These are phyloP conservation scores for Phytophthora chlamydospora DNA, from an alignment of 352 stramenopile species.

Conservation along the genomic window DNA sequence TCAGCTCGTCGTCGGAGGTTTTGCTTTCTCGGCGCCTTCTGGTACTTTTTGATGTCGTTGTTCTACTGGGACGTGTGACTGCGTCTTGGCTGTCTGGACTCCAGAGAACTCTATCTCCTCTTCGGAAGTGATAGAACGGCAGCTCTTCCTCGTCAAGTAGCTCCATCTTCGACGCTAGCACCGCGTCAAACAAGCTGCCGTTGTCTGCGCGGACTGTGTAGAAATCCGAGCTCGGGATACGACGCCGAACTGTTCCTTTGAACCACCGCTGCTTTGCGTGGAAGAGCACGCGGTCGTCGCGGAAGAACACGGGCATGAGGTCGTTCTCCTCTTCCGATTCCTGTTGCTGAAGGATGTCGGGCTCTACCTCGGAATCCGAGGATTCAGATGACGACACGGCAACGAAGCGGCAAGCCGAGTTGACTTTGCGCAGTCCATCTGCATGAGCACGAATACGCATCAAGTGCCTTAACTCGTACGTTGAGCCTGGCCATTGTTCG, in stretches of 20 bases:
- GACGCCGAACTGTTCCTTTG: slow-evolving; percentile 41
- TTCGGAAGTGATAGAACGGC: slow-evolving; percentile 31
- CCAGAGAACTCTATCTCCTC: slow-evolving; percentile 51
- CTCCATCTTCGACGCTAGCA: slow-evolving; percentile 55
- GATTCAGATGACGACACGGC: slow-evolving; percentile 46
- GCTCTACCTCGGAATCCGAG: slow-evolving; percentile 34
- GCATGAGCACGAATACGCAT: slow-evolving; percentile 48
- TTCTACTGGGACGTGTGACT: slow-evolving; percentile 1
- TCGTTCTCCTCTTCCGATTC: slow-evolving; percentile 35
- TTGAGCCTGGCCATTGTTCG: slow-evolving; percentile 32
- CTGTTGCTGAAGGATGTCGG: slow-evolving; percentile 19
- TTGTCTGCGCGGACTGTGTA: slow-evolving; percentile 62
- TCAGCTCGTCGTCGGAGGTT: slow-evolving; percentile 26
- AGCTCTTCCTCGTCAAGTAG: slow-evolving; percentile 28
- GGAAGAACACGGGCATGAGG: slow-evolving; percentile 42
- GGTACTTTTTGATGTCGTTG: slow-evolving; percentile 1
- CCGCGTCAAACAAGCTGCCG: slow-evolving; percentile 48
- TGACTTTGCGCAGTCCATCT: slow-evolving; percentile 64
- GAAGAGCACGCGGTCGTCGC: slow-evolving; percentile 62
- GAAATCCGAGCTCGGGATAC: slow-evolving; percentile 54
- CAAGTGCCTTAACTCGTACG: slow-evolving; percentile 53
- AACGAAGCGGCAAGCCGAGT: slow-evolving; percentile 51
- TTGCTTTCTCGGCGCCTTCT: slow-evolving; percentile 9
- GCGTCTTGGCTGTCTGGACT: slow-evolving; percentile 13
- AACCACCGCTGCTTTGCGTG: slow-evolving; percentile 40